Percentiles rank a stretch among this genome's conserved stretches.
phyloP scores from a whole-genome alignment of 345 rosid species.

The Acer yangbiense region DNA sequence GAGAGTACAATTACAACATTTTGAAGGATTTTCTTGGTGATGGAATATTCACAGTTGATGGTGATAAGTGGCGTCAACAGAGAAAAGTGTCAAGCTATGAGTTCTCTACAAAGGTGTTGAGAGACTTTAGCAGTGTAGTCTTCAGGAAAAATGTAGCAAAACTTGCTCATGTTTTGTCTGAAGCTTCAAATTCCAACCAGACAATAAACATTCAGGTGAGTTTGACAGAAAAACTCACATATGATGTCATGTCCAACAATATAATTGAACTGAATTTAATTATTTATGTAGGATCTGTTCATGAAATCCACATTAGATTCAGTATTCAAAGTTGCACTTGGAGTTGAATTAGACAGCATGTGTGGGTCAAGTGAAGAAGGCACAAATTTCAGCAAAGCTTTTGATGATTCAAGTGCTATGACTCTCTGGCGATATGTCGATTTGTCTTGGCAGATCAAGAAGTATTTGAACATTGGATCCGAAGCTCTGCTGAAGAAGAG shows the following conservation, averaged over 20 bases:
- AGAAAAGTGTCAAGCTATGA: conserved; percentile 52
- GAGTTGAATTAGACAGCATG: conserved; percentile 56
- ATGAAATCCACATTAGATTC: conserved; percentile 69
- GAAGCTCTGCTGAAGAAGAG: conserved; percentile 55
- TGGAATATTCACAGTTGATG: conserved; percentile 53
- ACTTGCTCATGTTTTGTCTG: conserved; percentile 37
- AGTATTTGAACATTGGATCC: conserved; percentile 52
- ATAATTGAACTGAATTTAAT: not conserved
- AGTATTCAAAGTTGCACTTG: conserved; percentile 60
- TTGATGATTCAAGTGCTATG: conserved; percentile 62
- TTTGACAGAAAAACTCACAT: not conserved
- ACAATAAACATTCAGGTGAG: conserved; percentile 46
- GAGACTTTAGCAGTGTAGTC: conserved; percentile 49
- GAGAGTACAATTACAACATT: conserved; percentile 36
- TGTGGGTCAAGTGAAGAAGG: conserved; percentile 55
- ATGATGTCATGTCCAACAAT: not conserved
- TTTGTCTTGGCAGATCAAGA: conserved; percentile 56
- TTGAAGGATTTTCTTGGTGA: conserved; percentile 50
- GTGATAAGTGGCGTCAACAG: conserved; percentile 56
- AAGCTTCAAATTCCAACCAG: conserved; percentile 28
- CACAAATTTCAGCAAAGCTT: conserved; percentile 40
- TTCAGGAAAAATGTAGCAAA: conserved; percentile 41
- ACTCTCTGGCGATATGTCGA: conserved; percentile 54
- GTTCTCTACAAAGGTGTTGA: conserved; percentile 47
- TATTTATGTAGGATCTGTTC: conserved; percentile 41